phyloP scores from a whole-genome alignment of 148 eudicot species.

The Camellia lanceoleosa region DNA sequence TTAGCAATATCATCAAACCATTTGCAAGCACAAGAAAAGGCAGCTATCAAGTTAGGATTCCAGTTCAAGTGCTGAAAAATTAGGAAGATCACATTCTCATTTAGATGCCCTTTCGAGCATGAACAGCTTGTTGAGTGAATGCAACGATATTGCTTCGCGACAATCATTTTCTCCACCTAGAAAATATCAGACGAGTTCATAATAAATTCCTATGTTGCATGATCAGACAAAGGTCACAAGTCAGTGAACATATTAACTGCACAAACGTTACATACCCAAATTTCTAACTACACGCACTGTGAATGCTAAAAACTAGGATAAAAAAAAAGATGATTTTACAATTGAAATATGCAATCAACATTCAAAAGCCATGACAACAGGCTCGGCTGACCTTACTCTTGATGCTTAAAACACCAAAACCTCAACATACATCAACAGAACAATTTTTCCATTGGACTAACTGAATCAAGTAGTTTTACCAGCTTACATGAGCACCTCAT shows the following conservation, averaged over 20 bases:
- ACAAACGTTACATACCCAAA: background rate
- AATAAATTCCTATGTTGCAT: background rate
- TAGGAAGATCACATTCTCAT: constrained; percentile 66
- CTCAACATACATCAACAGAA: background rate
- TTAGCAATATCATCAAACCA: constrained; percentile 94
- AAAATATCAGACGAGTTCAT: constrained; percentile 8
- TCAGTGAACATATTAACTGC: background rate
- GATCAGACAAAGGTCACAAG: background rate
- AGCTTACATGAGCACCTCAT: background rate
- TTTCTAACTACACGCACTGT: background rate
- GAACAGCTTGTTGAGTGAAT: constrained; percentile 80
- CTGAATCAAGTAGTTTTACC: background rate
- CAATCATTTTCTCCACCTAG: constrained; percentile 44
- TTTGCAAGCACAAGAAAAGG: constrained; percentile 73
- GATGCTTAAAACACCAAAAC: background rate
- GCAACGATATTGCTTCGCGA: constrained; percentile 75
- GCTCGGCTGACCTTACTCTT: background rate
- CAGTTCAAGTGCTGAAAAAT: constrained; percentile 68
- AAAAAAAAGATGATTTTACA: background rate
- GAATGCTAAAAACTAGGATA: background rate
- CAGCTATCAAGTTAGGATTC: constrained; percentile 80
- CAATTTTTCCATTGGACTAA: background rate
- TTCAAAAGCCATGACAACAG: background rate
- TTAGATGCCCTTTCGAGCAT: constrained; percentile 78
- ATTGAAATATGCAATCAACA: background rate